Evolutionary conservation across 345 rosid species (phyloP), one percentile per base, ranked within the genome.

Genomic region (Adansonia digitata): DNA sequence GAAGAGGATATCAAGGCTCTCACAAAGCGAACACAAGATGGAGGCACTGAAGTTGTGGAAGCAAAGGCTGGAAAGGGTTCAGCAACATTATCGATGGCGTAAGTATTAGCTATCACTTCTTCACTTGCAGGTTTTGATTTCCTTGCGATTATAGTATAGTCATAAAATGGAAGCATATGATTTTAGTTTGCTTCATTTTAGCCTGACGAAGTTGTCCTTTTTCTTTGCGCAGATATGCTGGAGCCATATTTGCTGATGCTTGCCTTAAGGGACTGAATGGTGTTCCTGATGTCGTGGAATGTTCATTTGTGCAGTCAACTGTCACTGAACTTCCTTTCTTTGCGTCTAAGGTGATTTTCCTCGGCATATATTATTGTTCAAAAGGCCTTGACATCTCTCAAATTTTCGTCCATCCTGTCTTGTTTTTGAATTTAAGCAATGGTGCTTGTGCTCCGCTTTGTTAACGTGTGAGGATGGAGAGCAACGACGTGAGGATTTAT

Each of bases 31-130:
- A 91, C 93, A 0, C 98, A 93, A 83, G 97, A 91, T 69, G 94
- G 97, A 77, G 98, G 97, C 60, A 93, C 97, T n/a, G 89, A 93
- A 75, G 97, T 93, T 62, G 97, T 88, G 69, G 92, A 93, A 79
- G 98, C 94, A 13, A 93, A 91, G 88, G 97, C 94, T 79, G 98
- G 94, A 81, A 91, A 91, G 81, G 98, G 97, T 77, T 93, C 97
- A 45, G 94, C 98, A 17, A 93, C 94, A 31, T 81, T 89, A 76
- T 93, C 97, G 59, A 89, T 93, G 97, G 98, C 97, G 97, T 93
- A 87, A 86, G 97, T 85, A 12, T 72, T 7, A 59, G 48, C 74
- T 66, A 9, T 73, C 2, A 37, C 20, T 31, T 46, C 24, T 34
- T 18, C 35, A 43, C 66, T n/a, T 69, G 0, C 39, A 42, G 55